These are phyloP conservation scores for Suillus luteus DNA, from an alignment of 768 basidiomycete genomes.

Conservation along the genomic window DNA sequence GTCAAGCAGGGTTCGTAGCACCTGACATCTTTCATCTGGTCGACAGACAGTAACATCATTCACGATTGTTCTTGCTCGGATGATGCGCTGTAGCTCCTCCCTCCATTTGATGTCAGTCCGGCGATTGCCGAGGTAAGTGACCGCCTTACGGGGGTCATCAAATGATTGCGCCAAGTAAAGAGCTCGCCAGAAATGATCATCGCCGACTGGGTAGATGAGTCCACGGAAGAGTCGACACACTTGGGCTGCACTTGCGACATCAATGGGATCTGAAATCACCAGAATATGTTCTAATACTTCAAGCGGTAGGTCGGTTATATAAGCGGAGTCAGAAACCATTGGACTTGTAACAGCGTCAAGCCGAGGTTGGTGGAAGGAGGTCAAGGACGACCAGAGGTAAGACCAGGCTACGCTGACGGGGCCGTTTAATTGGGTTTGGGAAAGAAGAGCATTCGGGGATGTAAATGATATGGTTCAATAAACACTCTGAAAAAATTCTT, in stretches of 20 bases:
- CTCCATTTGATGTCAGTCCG: slow-evolving; percentile 51
- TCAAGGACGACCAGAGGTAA: not conserved
- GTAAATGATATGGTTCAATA: slow-evolving; percentile 12
- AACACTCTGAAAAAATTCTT: slow-evolving; percentile 13
- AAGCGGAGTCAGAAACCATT: slow-evolving; percentile 4
- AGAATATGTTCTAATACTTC: slow-evolving; percentile 66
- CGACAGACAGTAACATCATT: slow-evolving; percentile 35
- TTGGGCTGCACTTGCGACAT: slow-evolving; percentile 56
- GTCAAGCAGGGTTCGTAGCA: slow-evolving; percentile 53
- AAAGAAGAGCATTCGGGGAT: slow-evolving; percentile 3
- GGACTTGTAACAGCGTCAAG: not conserved
- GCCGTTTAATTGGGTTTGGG: slow-evolving; percentile 2
- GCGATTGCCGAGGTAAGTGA: slow-evolving; percentile 36
- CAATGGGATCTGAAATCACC: slow-evolving; percentile 56
- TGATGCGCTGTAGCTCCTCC: slow-evolving; percentile 51
- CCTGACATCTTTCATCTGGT: slow-evolving; percentile 43
- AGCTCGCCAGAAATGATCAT: slow-evolving; percentile 60
- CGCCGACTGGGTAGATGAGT: slow-evolving; percentile 47
- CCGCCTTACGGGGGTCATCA: slow-evolving; percentile 62
- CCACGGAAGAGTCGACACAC: slow-evolving; percentile 45
- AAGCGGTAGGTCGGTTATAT: slow-evolving; percentile 46
- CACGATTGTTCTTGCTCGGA: slow-evolving; percentile 55
- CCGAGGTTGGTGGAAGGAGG: not conserved
- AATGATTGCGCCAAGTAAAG: slow-evolving; percentile 64
- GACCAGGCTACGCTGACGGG: slow-evolving; percentile 1